Conservation (phyloP, 2,329 filamentous ascomycete species). For the Calonectria hongkongensis region DNA sequence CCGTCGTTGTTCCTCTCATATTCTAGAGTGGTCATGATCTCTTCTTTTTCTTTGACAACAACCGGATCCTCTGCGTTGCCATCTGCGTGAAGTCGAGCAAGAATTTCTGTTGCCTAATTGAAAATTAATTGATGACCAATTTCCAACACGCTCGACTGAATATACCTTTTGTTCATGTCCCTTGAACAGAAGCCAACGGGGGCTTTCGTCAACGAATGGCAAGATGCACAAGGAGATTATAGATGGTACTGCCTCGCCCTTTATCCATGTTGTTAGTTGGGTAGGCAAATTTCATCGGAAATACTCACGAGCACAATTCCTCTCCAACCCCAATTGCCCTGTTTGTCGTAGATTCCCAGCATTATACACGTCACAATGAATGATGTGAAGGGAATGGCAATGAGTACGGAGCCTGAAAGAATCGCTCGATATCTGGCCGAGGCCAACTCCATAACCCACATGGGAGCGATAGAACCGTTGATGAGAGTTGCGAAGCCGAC, state of each 20-base stretch:
- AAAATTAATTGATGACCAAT: neutral
- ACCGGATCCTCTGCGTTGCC: slow-evolving; percentile 23
- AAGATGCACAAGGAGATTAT: slow-evolving; percentile 33
- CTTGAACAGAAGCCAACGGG: slow-evolving; percentile 35
- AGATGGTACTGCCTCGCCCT: slow-evolving; percentile 38
- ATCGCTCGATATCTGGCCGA: slow-evolving; percentile 33
- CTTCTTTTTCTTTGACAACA: slow-evolving; percentile 24
- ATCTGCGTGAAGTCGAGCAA: slow-evolving; percentile 29
- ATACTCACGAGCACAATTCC: slow-evolving; percentile 38
- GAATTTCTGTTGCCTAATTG: slow-evolving; percentile 26
- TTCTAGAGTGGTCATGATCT: slow-evolving; percentile 31
- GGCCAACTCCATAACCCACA: slow-evolving; percentile 38
- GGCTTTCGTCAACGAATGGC: slow-evolving; percentile 34
- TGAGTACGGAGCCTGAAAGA: slow-evolving; percentile 32
- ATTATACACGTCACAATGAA: slow-evolving; percentile 35
- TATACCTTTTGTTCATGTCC: slow-evolving; percentile 26
- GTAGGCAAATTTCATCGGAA: neutral
- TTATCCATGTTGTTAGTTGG: neutral
- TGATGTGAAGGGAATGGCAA: slow-evolving; percentile 34
- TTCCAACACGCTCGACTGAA: neutral
- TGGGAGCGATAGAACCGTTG: slow-evolving; percentile 37
- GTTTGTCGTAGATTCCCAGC: slow-evolving; percentile 35
- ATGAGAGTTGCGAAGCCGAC: slow-evolving; percentile 35
- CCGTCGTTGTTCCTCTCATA: slow-evolving; percentile 29
- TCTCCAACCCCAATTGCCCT: slow-evolving; percentile 38